These are phyloP conservation scores for Podospora australis DNA, from an alignment of 495 filamentous ascomycete species.

Conservation along the genomic window DNA sequence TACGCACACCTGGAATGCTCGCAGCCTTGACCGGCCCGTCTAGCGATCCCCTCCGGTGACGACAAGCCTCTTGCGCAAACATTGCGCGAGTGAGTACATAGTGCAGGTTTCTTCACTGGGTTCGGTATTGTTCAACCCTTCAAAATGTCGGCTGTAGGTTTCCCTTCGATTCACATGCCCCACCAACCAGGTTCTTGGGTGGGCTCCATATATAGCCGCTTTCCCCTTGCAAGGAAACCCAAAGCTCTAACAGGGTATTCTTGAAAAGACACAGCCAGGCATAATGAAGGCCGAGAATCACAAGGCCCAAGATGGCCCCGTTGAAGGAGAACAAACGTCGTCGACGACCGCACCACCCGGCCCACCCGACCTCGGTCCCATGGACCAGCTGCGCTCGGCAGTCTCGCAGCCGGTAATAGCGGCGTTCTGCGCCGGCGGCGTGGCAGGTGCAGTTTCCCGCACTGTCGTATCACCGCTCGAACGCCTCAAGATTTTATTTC, in stretches of 20 bases:
- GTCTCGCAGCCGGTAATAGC: conserved; percentile 75
- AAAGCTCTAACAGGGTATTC: not conserved
- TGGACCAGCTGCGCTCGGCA: conserved; percentile 35
- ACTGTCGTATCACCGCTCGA: conserved; percentile 96
- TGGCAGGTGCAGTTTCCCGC: conserved; percentile 92
- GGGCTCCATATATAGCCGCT: not conserved
- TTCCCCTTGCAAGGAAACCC: too few relatives aligned
- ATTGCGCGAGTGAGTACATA: too few relatives aligned
- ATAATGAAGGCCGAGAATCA: conserved; percentile 6
- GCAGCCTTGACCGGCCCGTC: not conserved
- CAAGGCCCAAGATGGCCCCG: conserved; percentile 2
- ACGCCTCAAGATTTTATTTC: conserved; percentile 92
- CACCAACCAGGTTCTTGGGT: not conserved
- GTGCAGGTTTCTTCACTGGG: not conserved
- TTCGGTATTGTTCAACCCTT: conserved; percentile 5
- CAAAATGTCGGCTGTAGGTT: conserved; percentile 32
- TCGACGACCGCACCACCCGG: conserved; percentile 7
- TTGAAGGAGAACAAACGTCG: not conserved
- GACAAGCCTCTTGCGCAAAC: too few relatives aligned
- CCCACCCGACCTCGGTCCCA: conserved; percentile 8
- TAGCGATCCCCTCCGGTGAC: conserved; percentile 6
- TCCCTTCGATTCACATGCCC: not conserved
- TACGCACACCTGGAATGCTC: conserved; percentile 10
- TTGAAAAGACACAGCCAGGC: conserved; percentile 13
- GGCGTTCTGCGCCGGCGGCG: conserved; percentile 91